Evolutionary conservation across 2,329 filamentous ascomycete genomes (phyloP), one percentile per base, ranked within the genome.

Genomic region (Alternaria viburni): DNA sequence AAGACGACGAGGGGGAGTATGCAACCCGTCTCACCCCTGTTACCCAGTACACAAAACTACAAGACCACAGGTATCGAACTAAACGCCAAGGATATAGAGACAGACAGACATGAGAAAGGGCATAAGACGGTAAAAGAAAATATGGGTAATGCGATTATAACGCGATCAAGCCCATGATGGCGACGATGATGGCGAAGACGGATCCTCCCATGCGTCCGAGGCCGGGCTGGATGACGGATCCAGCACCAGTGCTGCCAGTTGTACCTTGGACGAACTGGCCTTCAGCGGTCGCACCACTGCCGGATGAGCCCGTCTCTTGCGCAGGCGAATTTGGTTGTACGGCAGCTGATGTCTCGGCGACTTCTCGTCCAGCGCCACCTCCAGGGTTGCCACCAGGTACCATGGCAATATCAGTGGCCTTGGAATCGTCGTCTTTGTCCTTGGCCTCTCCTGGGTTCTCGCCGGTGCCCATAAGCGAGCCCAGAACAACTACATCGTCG

Each of bases 391-490:
- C 81, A 77, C 87, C 88, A 25, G 87, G 87, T 25, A 89, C 83
- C 50, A 84, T 86, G 59, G 85, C 81, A 11, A 81, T 80, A 30
- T 76, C 57, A 0, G 75, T 64, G 21, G 72, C 55, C 25, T 78
- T 54, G 6, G 68, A 59, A 30, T 75, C 70, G 10, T 76, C 75
- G n/a, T 76, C 73, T 44, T 74, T 71, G 25, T 81, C 74, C 32
- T 80, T 52, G 30, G 76, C 45, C 43, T 84, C 83, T 21, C 83
- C 82, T 15, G 85, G 92, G 76, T 98, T 86, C 45, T 90, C 86
- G 56, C 96, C 96, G 2, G 91, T 93, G n/a, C 89, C 94, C 57
- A 89, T 83, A 66, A 98, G 88, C 23, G 92, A 96, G 68, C 89
- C 90, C 28, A 99, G 86, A 12, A 93, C 83, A 54, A 93, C 96